Base-by-base conservation (phyloP, 352 stramenopile genomes). In the Thraustotheca clavata region DNA sequence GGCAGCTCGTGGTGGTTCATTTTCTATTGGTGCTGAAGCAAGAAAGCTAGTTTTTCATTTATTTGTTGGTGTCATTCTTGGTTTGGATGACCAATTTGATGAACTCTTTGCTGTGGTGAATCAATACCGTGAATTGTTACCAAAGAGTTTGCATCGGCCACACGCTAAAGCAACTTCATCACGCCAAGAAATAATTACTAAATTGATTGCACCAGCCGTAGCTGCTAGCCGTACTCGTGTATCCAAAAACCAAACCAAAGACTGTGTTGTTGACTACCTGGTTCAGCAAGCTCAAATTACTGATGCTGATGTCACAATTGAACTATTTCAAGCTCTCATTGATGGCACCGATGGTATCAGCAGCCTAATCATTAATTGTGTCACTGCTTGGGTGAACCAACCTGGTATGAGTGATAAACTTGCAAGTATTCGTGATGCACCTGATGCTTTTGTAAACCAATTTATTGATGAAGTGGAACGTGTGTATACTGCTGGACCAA, bases 381-480 rank as follows among this genome's bases (percentile, higher is more conserved):
- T 65, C 57, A 55, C 57, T 29, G 40, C 57, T 7, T 43, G 52
- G 11, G 46, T 22, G 18, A 24, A 36, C n/a, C 22, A 35, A 33
- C 22, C 33, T 9, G 26, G 29, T n/a, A 46, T 40, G 14, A 29
- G 22, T 32, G 38, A 4, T 32, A 32, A 65, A n/a, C 36, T 65
- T 20, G 41, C 47, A 32, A 27, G 27, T 20, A 46, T 46, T 8
- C 38, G 57, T 18, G 57, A 26, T 22, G 57, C 22, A 24, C 57
- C 40, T 41, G 8, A 20, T 16, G 35, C 57, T 16, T 55, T 40
- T n/a, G 24, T 55, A 40, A 27, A 54, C 18, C 57, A 43, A 22
- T 65, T 55, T 32, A 14, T 65, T 8, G 43, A 55, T 20, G 36
- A 65, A 55, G 57, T 65, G 35, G 34, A 27, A 31, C 57, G 57